Conservation (phyloP, 2,329 filamentous ascomycete species). For the Clarireedia monteithiana region DNA sequence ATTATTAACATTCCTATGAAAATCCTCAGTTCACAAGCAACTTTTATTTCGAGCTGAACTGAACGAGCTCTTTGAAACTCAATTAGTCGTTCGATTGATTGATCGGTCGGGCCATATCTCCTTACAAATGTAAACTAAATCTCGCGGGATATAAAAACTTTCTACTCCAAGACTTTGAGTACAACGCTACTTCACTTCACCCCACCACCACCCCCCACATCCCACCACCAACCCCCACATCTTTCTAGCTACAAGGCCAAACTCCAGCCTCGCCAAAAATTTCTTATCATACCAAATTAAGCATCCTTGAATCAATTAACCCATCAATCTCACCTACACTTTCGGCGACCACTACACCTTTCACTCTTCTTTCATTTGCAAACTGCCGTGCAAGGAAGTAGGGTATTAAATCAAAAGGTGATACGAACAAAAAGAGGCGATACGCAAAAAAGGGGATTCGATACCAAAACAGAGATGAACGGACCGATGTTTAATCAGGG, state of each 20-base stretch:
- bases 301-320: not conserved
- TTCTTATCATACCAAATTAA: not conserved
- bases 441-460: no score
- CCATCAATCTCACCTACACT: not conserved
- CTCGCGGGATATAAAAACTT: not conserved
- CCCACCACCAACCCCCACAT: not conserved
- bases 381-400: not conserved
- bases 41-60: not conserved
- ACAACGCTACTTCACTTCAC: not conserved
- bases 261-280: conserved; percentile 7
- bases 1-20: no score
- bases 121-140: not conserved
- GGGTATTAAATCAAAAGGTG: no score
- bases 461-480: conserved; percentile 17
- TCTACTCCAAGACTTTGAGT: not conserved
- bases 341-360: not conserved
- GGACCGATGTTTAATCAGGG: conserved; percentile 18
- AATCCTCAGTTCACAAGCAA: no score
- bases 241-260: not conserved
- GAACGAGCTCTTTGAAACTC: not conserved
- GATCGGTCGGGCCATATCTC: not conserved
- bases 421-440: no score
- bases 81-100: not conserved
- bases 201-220: not conserved
- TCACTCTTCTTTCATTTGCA: not conserved